These are phyloP conservation scores for Canna indica DNA, from an alignment of 176 grass and related monocot genomes.

Conservation along the genomic window DNA sequence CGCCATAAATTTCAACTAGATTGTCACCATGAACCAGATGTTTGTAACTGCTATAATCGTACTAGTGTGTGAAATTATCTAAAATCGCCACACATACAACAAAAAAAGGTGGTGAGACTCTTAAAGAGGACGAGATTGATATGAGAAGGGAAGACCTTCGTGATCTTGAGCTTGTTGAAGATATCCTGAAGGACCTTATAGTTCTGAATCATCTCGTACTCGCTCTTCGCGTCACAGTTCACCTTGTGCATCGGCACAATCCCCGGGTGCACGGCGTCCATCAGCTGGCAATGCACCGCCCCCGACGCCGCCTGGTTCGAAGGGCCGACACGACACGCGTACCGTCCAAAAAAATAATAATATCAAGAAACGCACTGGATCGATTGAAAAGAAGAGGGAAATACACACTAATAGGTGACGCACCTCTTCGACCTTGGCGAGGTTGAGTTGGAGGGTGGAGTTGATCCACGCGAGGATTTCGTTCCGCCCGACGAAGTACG, in stretches of 20 bases:
- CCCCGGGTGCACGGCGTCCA: slow-evolving; percentile 84
- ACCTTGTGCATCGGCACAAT: slow-evolving; percentile 96
- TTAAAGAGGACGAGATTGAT: too few species aligned
- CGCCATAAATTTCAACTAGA: too few species aligned
- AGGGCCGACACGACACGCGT: neutral
- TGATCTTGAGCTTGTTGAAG: slow-evolving; percentile 94
- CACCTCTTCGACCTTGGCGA: slow-evolving; percentile 98
- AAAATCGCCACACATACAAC: too few species aligned
- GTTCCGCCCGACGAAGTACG: slow-evolving; percentile 90
- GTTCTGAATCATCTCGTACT: slow-evolving; percentile 99
- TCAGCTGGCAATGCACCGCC: slow-evolving; percentile 80
- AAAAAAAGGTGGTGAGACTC: too few species aligned
- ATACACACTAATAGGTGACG: too few species aligned
- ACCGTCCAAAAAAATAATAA: too few species aligned
- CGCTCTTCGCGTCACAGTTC: slow-evolving; percentile 89
- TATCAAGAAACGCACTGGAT: neutral
- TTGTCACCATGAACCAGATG: too few species aligned
- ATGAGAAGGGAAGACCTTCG: slow-evolving; percentile 40
- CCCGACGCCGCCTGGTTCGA: slow-evolving; percentile 61
- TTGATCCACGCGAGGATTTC: slow-evolving; percentile 99
- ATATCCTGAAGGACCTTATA: slow-evolving; percentile 99
- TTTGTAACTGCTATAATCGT: too few species aligned
- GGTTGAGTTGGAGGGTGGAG: slow-evolving; percentile 73
- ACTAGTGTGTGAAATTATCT: too few species aligned
- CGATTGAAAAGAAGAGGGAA: neutral